Evolutionary conservation across 164 flowering plant species (phyloP).

Genomic region (Taxillus chinensis): DNA sequence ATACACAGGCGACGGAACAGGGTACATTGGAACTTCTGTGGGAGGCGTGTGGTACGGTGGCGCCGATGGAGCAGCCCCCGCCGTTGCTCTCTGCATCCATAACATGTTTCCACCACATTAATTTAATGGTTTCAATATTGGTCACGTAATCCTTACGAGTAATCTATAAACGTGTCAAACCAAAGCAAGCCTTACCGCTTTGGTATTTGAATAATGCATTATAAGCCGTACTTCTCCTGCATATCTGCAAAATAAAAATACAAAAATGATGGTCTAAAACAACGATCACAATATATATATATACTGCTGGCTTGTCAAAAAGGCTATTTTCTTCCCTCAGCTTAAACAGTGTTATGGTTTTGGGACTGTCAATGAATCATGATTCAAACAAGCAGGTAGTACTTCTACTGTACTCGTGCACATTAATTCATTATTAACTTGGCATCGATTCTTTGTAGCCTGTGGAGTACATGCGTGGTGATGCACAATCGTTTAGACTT

Average conservation of each 20-base stretch:
- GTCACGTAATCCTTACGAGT: too few relatives aligned
- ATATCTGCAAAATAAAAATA: conserved; percentile 27
- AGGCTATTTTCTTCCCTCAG: not conserved
- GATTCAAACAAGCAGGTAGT: not conserved
- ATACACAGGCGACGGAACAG: too few relatives aligned
- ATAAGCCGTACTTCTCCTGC: conserved; percentile 79
- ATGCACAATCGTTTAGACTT: too few relatives aligned
- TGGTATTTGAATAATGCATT: conserved; percentile 52
- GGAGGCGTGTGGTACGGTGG: too few relatives aligned
- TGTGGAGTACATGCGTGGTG: not conserved
- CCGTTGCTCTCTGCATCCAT: too few relatives aligned
- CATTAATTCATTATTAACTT: too few relatives aligned
- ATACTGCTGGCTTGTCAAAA: not conserved
- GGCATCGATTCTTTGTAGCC: too few relatives aligned
- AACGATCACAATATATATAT: not conserved
- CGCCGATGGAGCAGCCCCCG: too few relatives aligned
- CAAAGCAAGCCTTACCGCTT: conserved; percentile 30
- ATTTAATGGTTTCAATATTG: too few relatives aligned
- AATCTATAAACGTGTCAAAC: not conserved
- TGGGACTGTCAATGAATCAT: not conserved
- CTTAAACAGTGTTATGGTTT: not conserved
- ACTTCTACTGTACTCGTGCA: too few relatives aligned
- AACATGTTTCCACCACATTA: too few relatives aligned
- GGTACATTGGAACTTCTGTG: too few relatives aligned
- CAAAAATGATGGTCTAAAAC: not conserved